Base-by-base conservation (phyloP, 495 filamentous ascomycete species). In the Lindgomyces ingoldianus region DNA sequence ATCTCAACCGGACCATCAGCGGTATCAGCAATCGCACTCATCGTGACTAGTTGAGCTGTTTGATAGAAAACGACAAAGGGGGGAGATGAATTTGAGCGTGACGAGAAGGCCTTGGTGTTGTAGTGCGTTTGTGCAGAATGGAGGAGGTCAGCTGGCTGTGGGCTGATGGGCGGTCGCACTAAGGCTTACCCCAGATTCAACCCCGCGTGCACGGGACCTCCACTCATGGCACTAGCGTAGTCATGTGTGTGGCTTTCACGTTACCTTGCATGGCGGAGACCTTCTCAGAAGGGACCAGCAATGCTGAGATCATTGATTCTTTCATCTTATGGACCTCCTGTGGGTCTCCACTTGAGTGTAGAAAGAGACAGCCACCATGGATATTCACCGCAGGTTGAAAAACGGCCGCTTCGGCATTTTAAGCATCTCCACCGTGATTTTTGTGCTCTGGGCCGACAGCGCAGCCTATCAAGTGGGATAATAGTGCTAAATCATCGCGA, bases 1-100 rank as follows among this genome's bases (percentile, higher is more conserved):
- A 73, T 64, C 68, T 75, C 73, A 57, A 60, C 49, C 8, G 63
- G 50, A 29, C 71, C 72, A 18, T 72, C 74, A 51, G 50, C 46
- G 64, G 48, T 63, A 22, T 77, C 75, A 30, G 60, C 66, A 68
- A 77, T 75, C 74, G 75, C 75, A 77, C 75, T 77, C 75, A 77
- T 77, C 48, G 59, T 74, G 73, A 55, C 67, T 27, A 67, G 27
- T 16, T 52, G n/a, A n/a, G n/a, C n/a, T 14, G 11, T 48, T 39
- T 46, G 27, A 45, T 22, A 29, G n/a, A 41, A 42, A 51, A 42
- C 56, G 27, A 45, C 29, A 42, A 60, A 33, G 12, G 24, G 22
- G 29, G 51, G 21, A 55, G 51, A 39, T 39, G 29, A 42, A 25
- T 33, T 4, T n/a, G 12, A 41, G 27, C 39, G 22, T 41, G 18